Evolutionary conservation across 768 basidiomycete species (phyloP), one percentile per base, ranked within the genome.

Genomic region (Tremella fuciformis): DNA sequence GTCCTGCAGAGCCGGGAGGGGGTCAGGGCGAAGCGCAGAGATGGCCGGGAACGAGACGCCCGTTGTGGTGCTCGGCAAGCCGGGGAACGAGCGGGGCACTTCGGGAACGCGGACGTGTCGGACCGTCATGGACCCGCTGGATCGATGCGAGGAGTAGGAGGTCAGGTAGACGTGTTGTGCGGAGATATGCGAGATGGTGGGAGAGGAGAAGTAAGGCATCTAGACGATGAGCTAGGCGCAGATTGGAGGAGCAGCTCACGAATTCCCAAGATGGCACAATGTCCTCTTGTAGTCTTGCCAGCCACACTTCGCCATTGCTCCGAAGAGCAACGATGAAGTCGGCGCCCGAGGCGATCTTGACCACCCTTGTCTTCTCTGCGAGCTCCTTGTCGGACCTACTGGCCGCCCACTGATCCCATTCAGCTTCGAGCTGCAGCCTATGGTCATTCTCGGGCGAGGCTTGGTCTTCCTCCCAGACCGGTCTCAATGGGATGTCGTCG

Each of bases 141-240:
- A 41, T 66, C 55, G 59, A 55, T 21, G 21, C 50, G 26, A 62
- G 16, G 73, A 67, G 55, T 77, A 79, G 1, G 71, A 91, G 52
- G 88, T 84, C 73, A 96, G 92, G 29, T 86, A 85, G 54, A 80
- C 65, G 77, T 87, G 94, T 65, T 89, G 86, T 2, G 89, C 93
- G 15, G 92, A 86, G 53, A 98, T 83, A 86, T 93, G 75, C 3
- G 69, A 66, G 58, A 77, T 75, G 21, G 42, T 34, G 13, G 71
- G 64, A 1, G 42, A 55, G 4, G 71, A 73, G 54, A 73, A 70
- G 44, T 26, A 54, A 18, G 59, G 50, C 24, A 65, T 60, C 64
- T 65, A 57, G 49, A 41, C 3, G 0, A n/a, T 13, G 26, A 13
- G 52, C 24, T 24, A 41, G 47, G n/a, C 3, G 37, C 34, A 37